Conservation (phyloP, 495 filamentous ascomycete species). For the Aspergillus bridgeri region DNA sequence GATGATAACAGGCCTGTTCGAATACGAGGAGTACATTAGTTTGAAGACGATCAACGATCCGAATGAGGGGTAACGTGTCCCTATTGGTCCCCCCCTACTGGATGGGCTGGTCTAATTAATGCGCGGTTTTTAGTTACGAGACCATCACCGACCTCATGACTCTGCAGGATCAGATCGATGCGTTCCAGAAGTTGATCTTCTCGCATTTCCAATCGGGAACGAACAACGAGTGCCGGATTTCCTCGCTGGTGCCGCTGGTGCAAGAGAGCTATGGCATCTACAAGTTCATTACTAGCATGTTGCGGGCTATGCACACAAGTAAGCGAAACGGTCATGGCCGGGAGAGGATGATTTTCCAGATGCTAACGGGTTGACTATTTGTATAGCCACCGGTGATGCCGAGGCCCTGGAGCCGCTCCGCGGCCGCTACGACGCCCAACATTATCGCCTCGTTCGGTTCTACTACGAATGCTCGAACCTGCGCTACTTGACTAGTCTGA, state of each 20-base stretch:
- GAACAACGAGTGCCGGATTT: slow-evolving; percentile 96
- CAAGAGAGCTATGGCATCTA: slow-evolving; percentile 99
- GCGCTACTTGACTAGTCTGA: slow-evolving; percentile 91
- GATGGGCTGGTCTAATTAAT: slow-evolving; percentile 16
- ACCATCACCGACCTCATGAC: slow-evolving; percentile 96
- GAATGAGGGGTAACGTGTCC: slow-evolving; percentile 73
- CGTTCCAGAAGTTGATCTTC: slow-evolving; percentile 97
- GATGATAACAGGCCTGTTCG: slow-evolving; percentile 65
- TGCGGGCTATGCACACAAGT: slow-evolving; percentile 96
- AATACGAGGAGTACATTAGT: slow-evolving; percentile 98
- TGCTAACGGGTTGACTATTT: slow-evolving; percentile 13
- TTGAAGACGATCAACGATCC: slow-evolving; percentile 98
- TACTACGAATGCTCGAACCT: slow-evolving; percentile 99
- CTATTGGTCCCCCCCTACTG: neutral
- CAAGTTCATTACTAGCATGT: slow-evolving; percentile 93
- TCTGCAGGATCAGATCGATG: slow-evolving; percentile 95
- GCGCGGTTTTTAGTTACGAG: slow-evolving; percentile 66
- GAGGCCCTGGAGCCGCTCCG: slow-evolving; percentile 91
- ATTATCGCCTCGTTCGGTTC: slow-evolving; percentile 92
- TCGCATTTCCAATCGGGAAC: slow-evolving; percentile 86
- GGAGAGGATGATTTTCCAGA: neutral
- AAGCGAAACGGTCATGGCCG: slow-evolving; percentile 28
- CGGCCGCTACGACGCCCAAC: slow-evolving; percentile 86
- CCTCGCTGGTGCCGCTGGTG: slow-evolving; percentile 86
- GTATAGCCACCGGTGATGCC: slow-evolving; percentile 80